Base-by-base conservation (phyloP, 1,284 basidiomycete genomes). In the Ustilago trichophora region DNA sequence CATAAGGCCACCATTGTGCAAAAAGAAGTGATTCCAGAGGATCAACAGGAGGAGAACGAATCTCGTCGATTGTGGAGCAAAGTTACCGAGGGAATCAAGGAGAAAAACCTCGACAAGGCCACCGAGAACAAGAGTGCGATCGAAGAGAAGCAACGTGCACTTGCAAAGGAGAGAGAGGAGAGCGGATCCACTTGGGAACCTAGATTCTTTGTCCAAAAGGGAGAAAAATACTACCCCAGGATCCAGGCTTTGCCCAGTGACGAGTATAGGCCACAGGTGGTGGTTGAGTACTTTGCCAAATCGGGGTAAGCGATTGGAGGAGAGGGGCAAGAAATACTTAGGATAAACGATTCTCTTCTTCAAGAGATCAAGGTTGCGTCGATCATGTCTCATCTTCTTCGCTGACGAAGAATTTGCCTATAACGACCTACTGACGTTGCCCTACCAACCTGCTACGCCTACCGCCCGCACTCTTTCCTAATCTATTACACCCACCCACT, bases 91-190 rank as follows among this genome's bases (percentile, higher is more conserved):
- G 96, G 94, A 16, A 98, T 98, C 83, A 83, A 87, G 46, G 84
- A 85, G 37, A 91, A 90, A 77, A 92, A 99, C 81, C 93, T 98
- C 90, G 92, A 93, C 75, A 90, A 88, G 21, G 96, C 96, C 11
- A 97, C 94, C 9, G 87, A 88, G 34, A 91, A 91, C 41, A 99
- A 99, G 85, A 87, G 88, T 0, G 86, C 86, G 12, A 92, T 99
- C 2, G 95, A 99, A 83, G 93, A 97, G 75, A 88, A 88, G 25
- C 95, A 98, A 82, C 86, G 95, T 45, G 91, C 94, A 72, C 83
- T 87, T 42, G 88, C 91, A n/a, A 87, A 86, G 72, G 83, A 85
- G 79, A 85, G 91, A 55, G 93, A 96, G 58, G 91, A 91, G 78
- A 86, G 83, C 9, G 89, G 89, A 3, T 85, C 88, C 59, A 84